Evolutionary conservation across 2,329 filamentous ascomycete genomes (phyloP).

Genomic region (Beauveria australis): DNA sequence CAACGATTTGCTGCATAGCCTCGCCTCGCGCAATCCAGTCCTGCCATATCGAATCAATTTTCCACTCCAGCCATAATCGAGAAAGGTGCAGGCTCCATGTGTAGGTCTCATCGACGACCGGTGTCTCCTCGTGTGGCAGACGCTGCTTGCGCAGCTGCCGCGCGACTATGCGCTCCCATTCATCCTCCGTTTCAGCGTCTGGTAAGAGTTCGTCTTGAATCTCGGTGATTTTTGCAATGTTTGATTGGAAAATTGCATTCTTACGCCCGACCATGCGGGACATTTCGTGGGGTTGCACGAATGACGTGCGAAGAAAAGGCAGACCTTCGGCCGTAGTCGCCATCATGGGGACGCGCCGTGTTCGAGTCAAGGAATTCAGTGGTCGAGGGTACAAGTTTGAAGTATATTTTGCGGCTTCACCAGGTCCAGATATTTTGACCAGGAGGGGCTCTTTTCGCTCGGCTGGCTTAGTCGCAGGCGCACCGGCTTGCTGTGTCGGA

Average conservation of each 20-base stretch:
- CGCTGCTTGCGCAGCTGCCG: slow-evolving; percentile 18
- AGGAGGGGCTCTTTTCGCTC: slow-evolving; percentile 22
- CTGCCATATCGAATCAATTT: slow-evolving; percentile 23
- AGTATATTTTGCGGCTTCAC: slow-evolving; percentile 36
- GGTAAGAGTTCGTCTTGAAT: slow-evolving; percentile 30
- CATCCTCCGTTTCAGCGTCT: slow-evolving; percentile 33
- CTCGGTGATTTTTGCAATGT: slow-evolving; percentile 28
- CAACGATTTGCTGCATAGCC: slow-evolving; percentile 32
- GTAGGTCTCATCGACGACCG: slow-evolving; percentile 19
- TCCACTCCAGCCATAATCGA: slow-evolving; percentile 23
- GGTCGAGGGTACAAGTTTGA: slow-evolving; percentile 11
- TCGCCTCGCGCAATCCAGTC: slow-evolving; percentile 34
- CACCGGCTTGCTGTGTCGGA: slow-evolving; percentile 1
- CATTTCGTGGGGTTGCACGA: slow-evolving; percentile 55
- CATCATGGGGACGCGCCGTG: slow-evolving; percentile 51
- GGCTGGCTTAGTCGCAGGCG: slow-evolving; percentile 11
- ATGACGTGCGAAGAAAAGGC: slow-evolving; percentile 58
- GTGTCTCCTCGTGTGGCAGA: slow-evolving; percentile 3
- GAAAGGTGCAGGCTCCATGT: slow-evolving; percentile 22
- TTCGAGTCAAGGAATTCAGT: slow-evolving; percentile 19
- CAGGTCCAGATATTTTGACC: slow-evolving; percentile 24
- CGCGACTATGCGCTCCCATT: slow-evolving; percentile 37
- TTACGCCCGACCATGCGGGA: slow-evolving; percentile 49
- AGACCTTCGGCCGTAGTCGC: slow-evolving; percentile 43
- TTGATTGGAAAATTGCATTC: slow-evolving; percentile 32